Percentiles rank a stretch among this genome's conserved stretches.
phyloP scores from a whole-genome alignment of 2,329 filamentous ascomycete species.

The Cylindrodendrum hubeiense region DNA sequence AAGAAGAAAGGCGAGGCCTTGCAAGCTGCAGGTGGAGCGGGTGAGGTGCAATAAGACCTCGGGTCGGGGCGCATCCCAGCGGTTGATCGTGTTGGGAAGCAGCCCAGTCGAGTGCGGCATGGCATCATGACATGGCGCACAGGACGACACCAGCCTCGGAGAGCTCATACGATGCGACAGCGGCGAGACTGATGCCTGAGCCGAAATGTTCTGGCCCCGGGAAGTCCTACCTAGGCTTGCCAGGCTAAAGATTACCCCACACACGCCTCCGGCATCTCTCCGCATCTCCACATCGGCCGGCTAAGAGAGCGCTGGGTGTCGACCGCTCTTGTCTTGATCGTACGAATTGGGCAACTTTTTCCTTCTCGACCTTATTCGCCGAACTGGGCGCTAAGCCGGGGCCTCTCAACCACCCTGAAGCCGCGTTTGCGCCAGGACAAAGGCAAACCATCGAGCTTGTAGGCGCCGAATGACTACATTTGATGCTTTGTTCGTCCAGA shows the following conservation, averaged over 20 bases:
- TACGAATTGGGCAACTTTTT: constrained; percentile 24
- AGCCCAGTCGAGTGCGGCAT: neutral
- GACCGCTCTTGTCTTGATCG: constrained; percentile 7
- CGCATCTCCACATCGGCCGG: constrained; percentile 41
- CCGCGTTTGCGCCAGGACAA: neutral
- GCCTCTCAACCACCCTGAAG: neutral
- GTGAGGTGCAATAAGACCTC: neutral
- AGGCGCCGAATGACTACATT: neutral
- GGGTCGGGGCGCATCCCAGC: neutral
- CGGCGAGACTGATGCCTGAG: constrained; percentile 29
- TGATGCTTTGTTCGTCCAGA: neutral
- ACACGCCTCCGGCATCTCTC: constrained; percentile 38
- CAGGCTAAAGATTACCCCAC: too few species aligned
- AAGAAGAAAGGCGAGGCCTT: neutral
- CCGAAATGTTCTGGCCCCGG: constrained; percentile 32
- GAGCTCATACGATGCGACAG: constrained; percentile 36
- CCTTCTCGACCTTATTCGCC: constrained; percentile 9
- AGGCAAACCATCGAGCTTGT: neutral
- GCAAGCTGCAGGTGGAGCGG: neutral
- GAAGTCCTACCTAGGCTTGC: too few species aligned
- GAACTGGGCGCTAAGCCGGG: constrained; percentile 2
- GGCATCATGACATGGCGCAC: constrained; percentile 2
- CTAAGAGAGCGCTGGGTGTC: constrained; percentile 21
- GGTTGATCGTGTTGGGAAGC: constrained; percentile 8
- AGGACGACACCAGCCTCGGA: constrained; percentile 1